phyloP scores from a whole-genome alignment of 768 basidiomycete species.

The Psilocybe cubensis region DNA sequence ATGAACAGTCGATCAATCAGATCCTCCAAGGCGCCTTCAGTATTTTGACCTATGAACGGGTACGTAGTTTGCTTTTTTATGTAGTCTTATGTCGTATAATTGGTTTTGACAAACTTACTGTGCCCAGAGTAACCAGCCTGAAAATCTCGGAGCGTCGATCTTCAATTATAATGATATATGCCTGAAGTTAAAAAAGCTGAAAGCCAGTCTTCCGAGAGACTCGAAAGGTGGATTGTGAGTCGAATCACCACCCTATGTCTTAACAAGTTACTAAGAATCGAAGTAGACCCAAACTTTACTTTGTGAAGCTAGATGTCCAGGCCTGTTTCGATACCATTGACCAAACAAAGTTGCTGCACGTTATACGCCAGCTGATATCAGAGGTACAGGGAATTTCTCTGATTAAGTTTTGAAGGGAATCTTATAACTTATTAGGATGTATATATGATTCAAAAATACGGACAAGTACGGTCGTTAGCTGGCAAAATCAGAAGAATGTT shows the following conservation, averaged over 20 bases:
- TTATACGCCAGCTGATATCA: conserved; percentile 73
- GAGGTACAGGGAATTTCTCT: conserved; percentile 54
- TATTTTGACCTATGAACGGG: conserved; percentile 89
- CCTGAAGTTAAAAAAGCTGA: conserved; percentile 70
- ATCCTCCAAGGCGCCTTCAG: conserved; percentile 83
- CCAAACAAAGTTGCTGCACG: conserved; percentile 80
- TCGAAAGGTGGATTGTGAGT: conserved; percentile 55
- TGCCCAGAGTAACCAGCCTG: conserved; percentile 59
- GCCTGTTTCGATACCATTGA: conserved; percentile 97
- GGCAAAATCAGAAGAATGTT: conserved; percentile 62
- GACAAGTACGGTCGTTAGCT: conserved; percentile 59
- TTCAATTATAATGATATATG: conserved; percentile 87
- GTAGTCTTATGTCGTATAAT: neutral
- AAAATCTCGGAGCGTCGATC: conserved; percentile 79
- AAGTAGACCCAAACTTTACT: conserved; percentile 85
- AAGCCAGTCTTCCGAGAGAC: conserved; percentile 46
- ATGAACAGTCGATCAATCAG: conserved; percentile 80
- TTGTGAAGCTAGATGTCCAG: conserved; percentile 95
- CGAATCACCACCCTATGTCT: neutral
- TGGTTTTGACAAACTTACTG: neutral
- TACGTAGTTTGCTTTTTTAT: conserved; percentile 28
- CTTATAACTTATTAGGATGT: conserved; percentile 50
- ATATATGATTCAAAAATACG: conserved; percentile 75
- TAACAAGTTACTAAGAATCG: neutral
- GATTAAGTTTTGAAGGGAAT: no score